phyloP scores from a whole-genome alignment of 495 filamentous ascomycete species.

The Penicillium nucicola region DNA sequence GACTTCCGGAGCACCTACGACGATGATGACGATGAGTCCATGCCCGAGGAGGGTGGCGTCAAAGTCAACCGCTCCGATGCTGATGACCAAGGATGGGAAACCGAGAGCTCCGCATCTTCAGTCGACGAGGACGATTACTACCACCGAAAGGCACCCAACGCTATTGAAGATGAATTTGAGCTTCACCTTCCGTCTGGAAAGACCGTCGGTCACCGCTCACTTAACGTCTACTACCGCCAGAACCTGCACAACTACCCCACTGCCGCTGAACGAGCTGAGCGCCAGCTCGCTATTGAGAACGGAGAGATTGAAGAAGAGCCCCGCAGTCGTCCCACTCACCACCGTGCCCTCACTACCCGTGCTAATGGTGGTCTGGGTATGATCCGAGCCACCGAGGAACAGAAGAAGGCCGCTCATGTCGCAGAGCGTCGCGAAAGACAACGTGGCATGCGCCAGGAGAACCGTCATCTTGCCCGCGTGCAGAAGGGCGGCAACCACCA shows the following conservation, averaged over 20 bases:
- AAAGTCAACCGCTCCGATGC: conserved; percentile 38
- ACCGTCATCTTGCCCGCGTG: conserved; percentile 58
- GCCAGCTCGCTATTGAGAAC: conserved; percentile 46
- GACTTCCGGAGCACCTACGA: conserved; percentile 95
- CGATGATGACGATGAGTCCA: conserved; percentile 56
- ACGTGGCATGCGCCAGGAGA: conserved; percentile 56
- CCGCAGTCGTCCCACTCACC: conserved; percentile 38
- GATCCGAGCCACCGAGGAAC: conserved; percentile 66
- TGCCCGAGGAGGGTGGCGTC: conserved; percentile 35
- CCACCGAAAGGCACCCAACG: conserved; percentile 56
- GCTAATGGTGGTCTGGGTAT: conserved; percentile 74
- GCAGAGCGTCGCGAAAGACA: conserved; percentile 66
- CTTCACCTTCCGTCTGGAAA: conserved; percentile 89
- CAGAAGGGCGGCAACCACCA: conserved; percentile 66
- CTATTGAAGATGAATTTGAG: conserved; percentile 85
- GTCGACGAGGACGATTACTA: conserved; percentile 55
- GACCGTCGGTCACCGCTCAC: conserved; percentile 84
- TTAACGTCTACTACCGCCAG: conserved; percentile 85
- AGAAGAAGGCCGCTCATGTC: conserved; percentile 60
- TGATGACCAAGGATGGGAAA: conserved; percentile 82
- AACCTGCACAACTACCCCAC: conserved; percentile 83
- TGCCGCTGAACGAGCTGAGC: conserved; percentile 54
- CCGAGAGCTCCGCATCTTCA: conserved; percentile 79
- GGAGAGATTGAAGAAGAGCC: conserved; percentile 46
- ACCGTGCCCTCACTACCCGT: conserved; percentile 59